phyloP scores from a whole-genome alignment of 306 rosid species.

The Trifolium repens region DNA sequence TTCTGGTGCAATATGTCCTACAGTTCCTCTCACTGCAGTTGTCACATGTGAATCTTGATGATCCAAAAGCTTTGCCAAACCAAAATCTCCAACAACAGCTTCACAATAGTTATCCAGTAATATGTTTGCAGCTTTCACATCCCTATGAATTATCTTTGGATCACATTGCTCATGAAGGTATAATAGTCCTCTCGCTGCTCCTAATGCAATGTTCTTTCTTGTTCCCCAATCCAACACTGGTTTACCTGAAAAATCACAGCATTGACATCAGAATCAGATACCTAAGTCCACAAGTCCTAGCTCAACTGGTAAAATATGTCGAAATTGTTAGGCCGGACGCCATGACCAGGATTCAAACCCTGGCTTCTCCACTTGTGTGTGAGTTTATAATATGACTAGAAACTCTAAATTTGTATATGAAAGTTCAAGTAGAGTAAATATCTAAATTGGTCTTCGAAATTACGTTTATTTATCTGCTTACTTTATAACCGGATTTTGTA shows the following conservation, averaged over 20 bases:
- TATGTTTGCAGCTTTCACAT: conserved; percentile 60
- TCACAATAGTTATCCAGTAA: conserved; percentile 58
- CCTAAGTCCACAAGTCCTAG: neutral
- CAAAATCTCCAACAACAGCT: conserved; percentile 62
- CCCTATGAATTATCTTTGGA: conserved; percentile 60
- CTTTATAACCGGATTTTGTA: neutral
- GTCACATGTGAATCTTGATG: conserved; percentile 64
- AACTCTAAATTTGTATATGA: conserved; percentile 7
- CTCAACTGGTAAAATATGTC: too few relatives aligned
- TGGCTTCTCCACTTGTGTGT: too few relatives aligned
- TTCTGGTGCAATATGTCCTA: conserved; percentile 59
- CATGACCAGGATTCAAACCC: too few relatives aligned
- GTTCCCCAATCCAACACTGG: conserved; percentile 58
- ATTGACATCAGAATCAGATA: conserved; percentile 6
- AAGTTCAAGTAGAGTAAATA: neutral
- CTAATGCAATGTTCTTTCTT: conserved; percentile 56
- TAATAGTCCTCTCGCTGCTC: conserved; percentile 57
- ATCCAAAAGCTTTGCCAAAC: conserved; percentile 58
- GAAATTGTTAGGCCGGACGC: too few relatives aligned
- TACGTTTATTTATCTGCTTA: neutral
- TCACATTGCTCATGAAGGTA: conserved; percentile 62
- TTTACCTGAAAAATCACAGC: conserved; percentile 46
- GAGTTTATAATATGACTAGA: neutral
- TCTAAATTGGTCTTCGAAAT: neutral
- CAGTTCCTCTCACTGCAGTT: conserved; percentile 60